These are phyloP conservation scores for Daldinia eschscholtzii DNA, from an alignment of 2,329 filamentous ascomycete species.

Conservation along the genomic window DNA sequence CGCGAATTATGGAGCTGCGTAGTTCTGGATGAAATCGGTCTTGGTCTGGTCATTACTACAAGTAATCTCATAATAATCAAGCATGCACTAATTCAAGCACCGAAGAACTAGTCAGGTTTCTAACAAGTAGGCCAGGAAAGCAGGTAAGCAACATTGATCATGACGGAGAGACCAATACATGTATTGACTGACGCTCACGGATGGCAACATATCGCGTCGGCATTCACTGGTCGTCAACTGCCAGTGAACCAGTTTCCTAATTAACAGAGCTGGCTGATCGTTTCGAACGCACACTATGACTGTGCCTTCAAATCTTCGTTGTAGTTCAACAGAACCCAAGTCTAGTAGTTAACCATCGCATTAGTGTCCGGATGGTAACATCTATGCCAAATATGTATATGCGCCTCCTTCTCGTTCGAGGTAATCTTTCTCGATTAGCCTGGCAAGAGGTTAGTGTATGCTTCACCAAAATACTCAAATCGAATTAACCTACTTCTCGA, in stretches of 20 bases:
- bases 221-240: not conserved
- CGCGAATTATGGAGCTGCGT: not conserved
- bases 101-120: not conserved
- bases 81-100: not conserved
- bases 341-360: constrained; percentile 8
- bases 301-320: not conserved
- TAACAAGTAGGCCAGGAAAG: not conserved
- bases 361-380: not conserved
- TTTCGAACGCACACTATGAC: not conserved
- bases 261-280: not conserved
- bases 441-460: constrained; percentile 55
- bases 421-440: constrained; percentile 93
- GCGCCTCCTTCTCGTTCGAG: constrained; percentile 81
- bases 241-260: not conserved
- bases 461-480: not conserved
- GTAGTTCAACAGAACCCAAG: not conserved
- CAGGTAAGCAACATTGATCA: not conserved
- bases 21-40: not conserved
- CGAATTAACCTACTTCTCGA: constrained; percentile 80
- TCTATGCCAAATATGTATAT: constrained; percentile 78
- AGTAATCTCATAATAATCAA: not conserved
- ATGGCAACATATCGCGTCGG: not conserved
- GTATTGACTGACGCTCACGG: not conserved
- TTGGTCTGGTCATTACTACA: not conserved
- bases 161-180: not conserved